phyloP scores from a whole-genome alignment of 192 early-diverging fungal species.

The Rhizophagus sp. region DNA sequence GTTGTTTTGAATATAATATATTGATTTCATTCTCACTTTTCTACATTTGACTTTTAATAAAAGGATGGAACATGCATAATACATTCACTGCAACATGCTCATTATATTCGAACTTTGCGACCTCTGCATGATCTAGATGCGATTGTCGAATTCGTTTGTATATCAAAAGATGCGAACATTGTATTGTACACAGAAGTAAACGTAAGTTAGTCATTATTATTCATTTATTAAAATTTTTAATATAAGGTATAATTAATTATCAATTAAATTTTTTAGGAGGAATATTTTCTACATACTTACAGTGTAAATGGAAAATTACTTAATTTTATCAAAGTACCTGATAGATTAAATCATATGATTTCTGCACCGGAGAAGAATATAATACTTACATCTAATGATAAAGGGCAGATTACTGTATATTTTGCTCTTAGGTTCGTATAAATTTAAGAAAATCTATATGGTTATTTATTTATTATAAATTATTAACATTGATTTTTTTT shows the following conservation, averaged over 20 bases:
- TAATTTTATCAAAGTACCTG: not conserved
- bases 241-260: not conserved
- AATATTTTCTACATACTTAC: slow-evolving; percentile 28
- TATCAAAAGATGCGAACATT: slow-evolving; percentile 24
- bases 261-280: slow-evolving; percentile 5
- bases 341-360: slow-evolving; percentile 23
- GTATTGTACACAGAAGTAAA: slow-evolving; percentile 20
- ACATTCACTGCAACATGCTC: slow-evolving; percentile 24
- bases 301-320: slow-evolving; percentile 31
- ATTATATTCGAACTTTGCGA: slow-evolving; percentile 26
- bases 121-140: slow-evolving; percentile 17
- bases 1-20: not conserved
- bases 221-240: not conserved
- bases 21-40: not conserved
- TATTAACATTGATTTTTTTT: not conserved
- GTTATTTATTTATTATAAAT: not conserved
- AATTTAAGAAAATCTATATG: not conserved
- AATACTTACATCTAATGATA: slow-evolving; percentile 5
- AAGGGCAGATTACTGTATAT: slow-evolving; percentile 18
- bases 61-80: slow-evolving; percentile 32
- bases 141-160: slow-evolving; percentile 24
- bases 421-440: slow-evolving; percentile 21
- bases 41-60: no score
- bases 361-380: slow-evolving; percentile 7
- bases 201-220: slow-evolving; percentile 7